These are phyloP conservation scores for Eutrema heterophyllum DNA, from an alignment of 345 rosid genomes.

Conservation along the genomic window DNA sequence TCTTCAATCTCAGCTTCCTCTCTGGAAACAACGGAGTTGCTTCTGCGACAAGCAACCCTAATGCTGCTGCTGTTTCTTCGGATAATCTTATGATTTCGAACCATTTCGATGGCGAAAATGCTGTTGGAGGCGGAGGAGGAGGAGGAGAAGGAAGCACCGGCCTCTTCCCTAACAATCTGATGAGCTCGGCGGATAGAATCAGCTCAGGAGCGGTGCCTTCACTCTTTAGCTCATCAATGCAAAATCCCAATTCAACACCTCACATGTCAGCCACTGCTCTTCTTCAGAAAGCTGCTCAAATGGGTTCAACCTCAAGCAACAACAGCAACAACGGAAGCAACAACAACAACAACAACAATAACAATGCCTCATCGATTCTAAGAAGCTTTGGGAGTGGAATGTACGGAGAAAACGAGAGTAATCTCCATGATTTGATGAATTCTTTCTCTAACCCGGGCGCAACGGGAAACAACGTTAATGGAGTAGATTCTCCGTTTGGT, in stretches of 20 bases:
- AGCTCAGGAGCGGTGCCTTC: conserved; percentile 46
- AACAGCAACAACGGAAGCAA: conserved; percentile 27
- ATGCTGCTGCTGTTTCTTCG: conserved; percentile 32
- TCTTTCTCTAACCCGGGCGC: conserved; percentile 39
- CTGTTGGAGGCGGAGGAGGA: conserved; percentile 6
- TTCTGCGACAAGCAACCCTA: conserved; percentile 29
- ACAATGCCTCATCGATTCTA: conserved; percentile 44
- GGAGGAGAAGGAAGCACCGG: conserved; percentile 35
- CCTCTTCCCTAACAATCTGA: conserved; percentile 40
- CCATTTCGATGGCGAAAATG: conserved; percentile 41
- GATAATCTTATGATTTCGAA: conserved; percentile 34
- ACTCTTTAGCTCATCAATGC: conserved; percentile 47
- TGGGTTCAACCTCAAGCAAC: conserved; percentile 58
- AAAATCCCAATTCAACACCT: conserved; percentile 37
- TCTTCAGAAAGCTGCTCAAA: conserved; percentile 78
- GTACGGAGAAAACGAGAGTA: conserved; percentile 50
- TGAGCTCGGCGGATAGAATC: conserved; percentile 37
- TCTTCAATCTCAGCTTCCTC: conserved; percentile 55
- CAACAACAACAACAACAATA: conserved; percentile 33
- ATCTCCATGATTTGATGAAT: conserved; percentile 56
- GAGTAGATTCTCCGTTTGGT: conserved; percentile 34
- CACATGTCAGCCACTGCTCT: conserved; percentile 83
- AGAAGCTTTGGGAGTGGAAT: conserved; percentile 45
- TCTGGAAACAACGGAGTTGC: conserved; percentile 37
- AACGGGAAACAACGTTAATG: conserved; percentile 31